Percentiles rank a stretch among this genome's conserved stretches.
phyloP scores from a whole-genome alignment of 805 yeast genomes.

The Torulaspora indica region DNA sequence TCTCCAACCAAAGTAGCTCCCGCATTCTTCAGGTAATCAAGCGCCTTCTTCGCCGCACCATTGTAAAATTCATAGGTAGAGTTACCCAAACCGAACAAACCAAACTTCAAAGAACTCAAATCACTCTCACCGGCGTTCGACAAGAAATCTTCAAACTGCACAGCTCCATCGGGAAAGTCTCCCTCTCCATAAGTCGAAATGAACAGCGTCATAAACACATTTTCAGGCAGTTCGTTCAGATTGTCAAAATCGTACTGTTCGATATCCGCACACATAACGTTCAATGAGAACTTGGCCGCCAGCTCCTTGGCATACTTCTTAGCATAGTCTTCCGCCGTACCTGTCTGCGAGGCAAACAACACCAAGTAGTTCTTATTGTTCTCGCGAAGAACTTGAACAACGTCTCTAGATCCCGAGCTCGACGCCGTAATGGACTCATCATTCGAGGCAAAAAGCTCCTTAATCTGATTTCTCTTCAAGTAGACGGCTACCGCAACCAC shows the following conservation, averaged over 20 bases:
- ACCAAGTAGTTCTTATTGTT: constrained; percentile 73
- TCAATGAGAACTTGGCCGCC: constrained; percentile 71
- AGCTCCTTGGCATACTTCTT: constrained; percentile 86
- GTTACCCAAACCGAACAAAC: constrained; percentile 90
- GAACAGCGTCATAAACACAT: constrained; percentile 64
- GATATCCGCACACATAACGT: constrained; percentile 79
- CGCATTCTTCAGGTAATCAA: constrained; percentile 48
- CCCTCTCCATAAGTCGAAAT: constrained; percentile 98
- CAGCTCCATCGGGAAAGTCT: constrained; percentile 95
- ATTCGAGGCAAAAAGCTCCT: constrained; percentile 33
- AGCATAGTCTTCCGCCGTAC: constrained; percentile 97
- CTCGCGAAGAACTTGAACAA: constrained; percentile 51
- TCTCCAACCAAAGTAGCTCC: constrained; percentile 72
- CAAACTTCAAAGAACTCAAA: constrained; percentile 53
- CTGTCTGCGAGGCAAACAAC: constrained; percentile 93
- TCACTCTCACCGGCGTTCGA: constrained; percentile 50
- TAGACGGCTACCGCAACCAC: constrained; percentile 62
- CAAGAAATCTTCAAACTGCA: constrained; percentile 66
- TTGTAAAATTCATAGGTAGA: constrained; percentile 91
- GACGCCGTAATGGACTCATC: constrained; percentile 38
- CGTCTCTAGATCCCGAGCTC: constrained; percentile 48
- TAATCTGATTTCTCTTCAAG: constrained; percentile 57
- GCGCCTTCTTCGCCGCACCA: constrained; percentile 65
- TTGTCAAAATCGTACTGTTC: constrained; percentile 84
- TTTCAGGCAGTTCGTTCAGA: constrained; percentile 56